Evolutionary conservation across 495 filamentous ascomycete species (phyloP).

Genomic region (Aspergillus cristatus): DNA sequence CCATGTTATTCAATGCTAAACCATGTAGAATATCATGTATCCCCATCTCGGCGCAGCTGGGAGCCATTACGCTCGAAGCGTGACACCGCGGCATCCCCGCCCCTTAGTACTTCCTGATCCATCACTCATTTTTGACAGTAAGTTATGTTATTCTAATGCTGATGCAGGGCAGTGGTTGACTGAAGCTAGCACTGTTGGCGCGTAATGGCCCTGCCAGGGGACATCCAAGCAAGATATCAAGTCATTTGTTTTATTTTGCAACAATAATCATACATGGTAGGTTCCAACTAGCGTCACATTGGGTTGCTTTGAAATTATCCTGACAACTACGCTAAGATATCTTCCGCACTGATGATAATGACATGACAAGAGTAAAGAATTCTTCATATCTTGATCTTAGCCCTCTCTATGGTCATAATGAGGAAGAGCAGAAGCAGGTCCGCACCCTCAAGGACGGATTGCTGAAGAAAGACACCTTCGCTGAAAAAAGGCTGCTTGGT

Average conservation of each 20-base stretch:
- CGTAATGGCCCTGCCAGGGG: constrained; percentile 34
- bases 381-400: constrained; percentile 71
- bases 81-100: constrained; percentile 41
- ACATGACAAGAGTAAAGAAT: constrained; percentile 22
- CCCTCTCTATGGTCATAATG: constrained; percentile 65
- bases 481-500: constrained; percentile 57
- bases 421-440: constrained; percentile 51
- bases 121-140: constrained; percentile 53
- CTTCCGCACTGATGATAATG: constrained; percentile 42
- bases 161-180: no score
- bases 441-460: constrained; percentile 60
- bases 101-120: constrained; percentile 58
- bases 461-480: constrained; percentile 65
- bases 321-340: constrained; percentile 25
- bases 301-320: no score
- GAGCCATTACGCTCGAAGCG: constrained; percentile 53
- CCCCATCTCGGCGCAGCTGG: constrained; percentile 44
- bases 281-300: constrained; percentile 3
- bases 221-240: constrained; percentile 60
- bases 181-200: constrained; percentile 41
- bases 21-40: constrained; percentile 33
- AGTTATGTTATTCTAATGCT: no score
- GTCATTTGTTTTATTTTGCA: constrained; percentile 67
- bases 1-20: neutral
- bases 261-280: constrained; percentile 69